Base-by-base conservation (phyloP, 306 rosid genomes). In the Medicago truncatula region DNA sequence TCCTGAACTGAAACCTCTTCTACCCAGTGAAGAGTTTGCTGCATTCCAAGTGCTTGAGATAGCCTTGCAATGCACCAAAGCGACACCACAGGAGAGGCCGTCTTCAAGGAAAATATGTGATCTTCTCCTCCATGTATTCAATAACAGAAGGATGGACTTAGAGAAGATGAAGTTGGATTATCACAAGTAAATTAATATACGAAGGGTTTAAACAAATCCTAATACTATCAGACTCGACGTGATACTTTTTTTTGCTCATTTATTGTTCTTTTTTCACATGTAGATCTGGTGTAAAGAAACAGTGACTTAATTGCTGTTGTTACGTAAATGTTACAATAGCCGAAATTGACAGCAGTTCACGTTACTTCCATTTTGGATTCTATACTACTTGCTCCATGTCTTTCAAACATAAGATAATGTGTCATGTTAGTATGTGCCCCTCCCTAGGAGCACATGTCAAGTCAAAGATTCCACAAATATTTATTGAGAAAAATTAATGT, bases 61-160 rank as follows among this genome's bases (percentile, higher is more conserved):
- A 80, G 97, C 97, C 38, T 74, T 92, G 70, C 96, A 81, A 50
- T 95, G 99, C 89, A 90, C 97, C 0, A 92, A 90, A 84, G 86
- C 89, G 58, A 80, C 83, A 68, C 96, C 97, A 0, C 86, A 78
- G 46, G 96, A 90, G 83, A 88, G 99, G 74, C 99, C 97, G 8
- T 75, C 97, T 23, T 90, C 97, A 0, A 74, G 97, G 46, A 88
- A 83, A 85, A 96, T 73, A 7, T 87, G 96, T 2, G 96, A 90
- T 73, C 93, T 85, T 64, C 93, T 95, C 58, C 81, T 86, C 44
- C 96, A 89, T 63, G 85, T 87, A 16, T 89, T 80, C 56, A 86
- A 82, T 59, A 84, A 85, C 70, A 84, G 87, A 82, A 64, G 31
- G 68, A 81, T 59, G 10, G 87, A 82, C 18, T 81, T 79, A 39